Conservation (phyloP, 169 alveolate genomes). For the Cryptosporidium ryanae region DNA sequence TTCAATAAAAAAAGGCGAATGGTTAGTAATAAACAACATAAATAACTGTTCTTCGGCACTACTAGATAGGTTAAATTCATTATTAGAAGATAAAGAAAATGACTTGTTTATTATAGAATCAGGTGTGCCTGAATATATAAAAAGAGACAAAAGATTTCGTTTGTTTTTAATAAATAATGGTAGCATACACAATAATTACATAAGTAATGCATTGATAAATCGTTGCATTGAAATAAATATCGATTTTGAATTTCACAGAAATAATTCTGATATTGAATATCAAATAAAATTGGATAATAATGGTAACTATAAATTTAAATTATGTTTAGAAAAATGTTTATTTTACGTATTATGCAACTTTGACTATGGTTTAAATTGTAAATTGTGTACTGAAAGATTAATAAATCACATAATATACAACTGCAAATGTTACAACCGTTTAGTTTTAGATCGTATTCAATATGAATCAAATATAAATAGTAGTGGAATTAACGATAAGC, state of each 20-base stretch:
- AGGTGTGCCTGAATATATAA: conserved; percentile 55
- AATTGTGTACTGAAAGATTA: too few relatives aligned
- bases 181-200: conserved; percentile 71
- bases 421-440: too few relatives aligned
- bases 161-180: conserved; percentile 78
- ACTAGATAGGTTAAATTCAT: conserved; percentile 92
- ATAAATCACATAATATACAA: too few relatives aligned
- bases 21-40: conserved; percentile 91
- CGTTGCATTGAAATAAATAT: conserved; percentile 89
- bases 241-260: conserved; percentile 4
- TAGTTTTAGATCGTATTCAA: too few relatives aligned
- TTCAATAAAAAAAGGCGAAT: conserved; percentile 91
- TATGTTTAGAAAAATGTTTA: background rate
- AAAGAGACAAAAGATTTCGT: conserved; percentile 91
- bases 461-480: too few relatives aligned
- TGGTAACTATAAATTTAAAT: background rate
- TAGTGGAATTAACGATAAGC: background rate
- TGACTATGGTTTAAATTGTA: too few relatives aligned
- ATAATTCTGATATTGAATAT: background rate
- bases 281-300: background rate
- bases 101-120: conserved; percentile 57
- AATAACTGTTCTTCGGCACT: conserved; percentile 92
- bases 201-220: conserved; percentile 90
- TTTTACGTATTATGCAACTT: too few relatives aligned
- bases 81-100: conserved; percentile 89